These are phyloP conservation scores for Trifolium dubium DNA, from an alignment of 306 rosid species.

Conservation along the genomic window DNA sequence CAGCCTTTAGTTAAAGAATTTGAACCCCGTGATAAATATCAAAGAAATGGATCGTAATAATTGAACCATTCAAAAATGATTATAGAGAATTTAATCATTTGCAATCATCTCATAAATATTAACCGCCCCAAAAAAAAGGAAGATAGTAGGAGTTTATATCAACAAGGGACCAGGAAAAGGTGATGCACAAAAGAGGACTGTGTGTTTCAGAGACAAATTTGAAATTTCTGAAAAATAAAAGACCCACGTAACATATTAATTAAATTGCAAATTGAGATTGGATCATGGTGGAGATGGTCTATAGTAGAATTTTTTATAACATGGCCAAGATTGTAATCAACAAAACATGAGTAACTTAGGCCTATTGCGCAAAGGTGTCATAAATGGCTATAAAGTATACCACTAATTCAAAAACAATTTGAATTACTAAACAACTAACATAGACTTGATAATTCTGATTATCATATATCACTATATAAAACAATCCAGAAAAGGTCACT, in stretches of 20 bases:
- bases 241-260: neutral
- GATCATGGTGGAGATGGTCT: neutral
- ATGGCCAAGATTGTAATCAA: neutral
- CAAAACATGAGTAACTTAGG: neutral
- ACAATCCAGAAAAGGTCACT: slow-evolving; percentile 8
- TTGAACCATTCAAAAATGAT: neutral
- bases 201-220: too few relatives aligned
- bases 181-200: neutral
- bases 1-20: neutral
- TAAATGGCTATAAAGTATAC: neutral
- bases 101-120: neutral
- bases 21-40: neutral
- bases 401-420: slow-evolving; percentile 17
- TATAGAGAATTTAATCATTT: neutral
- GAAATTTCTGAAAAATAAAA: neutral
- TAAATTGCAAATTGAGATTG: neutral
- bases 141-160: too few relatives aligned
- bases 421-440: neutral
- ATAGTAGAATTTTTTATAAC: neutral
- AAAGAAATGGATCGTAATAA: neutral
- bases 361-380: neutral
- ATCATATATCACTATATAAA: slow-evolving; percentile 11
- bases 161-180: neutral
- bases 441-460: slow-evolving; percentile 1
- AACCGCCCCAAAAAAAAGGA: too few relatives aligned